A percentile compares a stretch with the other conserved stretches of the same genome.
Evolutionary conservation across 2,329 filamentous ascomycete genomes (phyloP).

Genomic region (Talaromyces marneffei): DNA sequence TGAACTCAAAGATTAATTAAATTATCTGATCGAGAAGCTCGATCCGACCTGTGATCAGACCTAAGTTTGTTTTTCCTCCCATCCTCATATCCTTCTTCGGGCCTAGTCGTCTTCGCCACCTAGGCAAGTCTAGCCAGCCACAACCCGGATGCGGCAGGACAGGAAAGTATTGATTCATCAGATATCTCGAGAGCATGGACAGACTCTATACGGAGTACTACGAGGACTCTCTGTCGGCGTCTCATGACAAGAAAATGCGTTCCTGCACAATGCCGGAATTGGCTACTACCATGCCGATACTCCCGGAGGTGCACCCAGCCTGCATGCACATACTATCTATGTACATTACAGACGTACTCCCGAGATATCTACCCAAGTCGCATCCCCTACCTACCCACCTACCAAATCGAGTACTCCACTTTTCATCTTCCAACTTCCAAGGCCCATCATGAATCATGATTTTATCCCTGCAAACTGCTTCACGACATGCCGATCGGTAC

Average conservation of each 20-base stretch:
- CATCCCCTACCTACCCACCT: not conserved
- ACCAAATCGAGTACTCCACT: not conserved
- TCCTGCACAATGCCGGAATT: not conserved
- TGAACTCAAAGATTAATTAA: not conserved
- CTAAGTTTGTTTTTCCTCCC: not conserved
- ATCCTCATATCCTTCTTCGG: not conserved
- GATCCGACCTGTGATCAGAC: conserved; percentile 3
- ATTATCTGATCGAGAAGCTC: conserved; percentile 2
- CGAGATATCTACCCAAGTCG: not conserved
- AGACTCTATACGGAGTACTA: too few relatives aligned
- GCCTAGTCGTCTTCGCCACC: not conserved
- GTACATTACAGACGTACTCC: not conserved
- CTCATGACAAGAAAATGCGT: not conserved
- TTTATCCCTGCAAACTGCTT: not conserved
- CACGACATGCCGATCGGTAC: not conserved
- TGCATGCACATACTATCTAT: not conserved
- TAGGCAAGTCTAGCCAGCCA: not conserved
- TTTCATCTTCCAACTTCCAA: not conserved
- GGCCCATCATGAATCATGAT: not conserved
- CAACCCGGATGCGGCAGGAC: not conserved
- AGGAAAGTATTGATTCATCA: too few relatives aligned
- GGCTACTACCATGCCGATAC: not conserved
- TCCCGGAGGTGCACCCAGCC: too few relatives aligned
- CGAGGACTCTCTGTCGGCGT: not conserved
- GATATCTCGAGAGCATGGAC: too few relatives aligned